phyloP scores from a whole-genome alignment of 345 rosid species.

The Linum lewisii region DNA sequence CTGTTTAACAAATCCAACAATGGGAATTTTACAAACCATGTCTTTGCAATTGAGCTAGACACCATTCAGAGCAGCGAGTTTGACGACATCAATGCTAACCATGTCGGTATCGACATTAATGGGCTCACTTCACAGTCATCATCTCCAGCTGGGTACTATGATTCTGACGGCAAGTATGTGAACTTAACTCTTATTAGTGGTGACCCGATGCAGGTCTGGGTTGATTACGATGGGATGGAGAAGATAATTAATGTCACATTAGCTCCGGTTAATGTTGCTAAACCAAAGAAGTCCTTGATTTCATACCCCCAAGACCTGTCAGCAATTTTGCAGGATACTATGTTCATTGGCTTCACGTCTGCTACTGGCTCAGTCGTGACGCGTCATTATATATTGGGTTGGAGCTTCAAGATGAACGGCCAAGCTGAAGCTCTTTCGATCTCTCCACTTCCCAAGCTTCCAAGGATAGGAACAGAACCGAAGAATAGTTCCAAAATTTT shows the following conservation, averaged over 20 bases:
- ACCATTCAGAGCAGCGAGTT: constrained; percentile 29
- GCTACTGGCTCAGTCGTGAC: constrained; percentile 34
- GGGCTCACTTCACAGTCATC: constrained; percentile 26
- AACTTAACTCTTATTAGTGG: constrained; percentile 24
- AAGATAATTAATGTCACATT: constrained; percentile 34
- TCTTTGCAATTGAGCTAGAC: constrained; percentile 56
- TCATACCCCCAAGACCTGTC: constrained; percentile 41
- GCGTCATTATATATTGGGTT: constrained; percentile 51
- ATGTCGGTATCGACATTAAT: constrained; percentile 51
- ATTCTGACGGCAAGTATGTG: constrained; percentile 3
- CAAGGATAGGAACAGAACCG: too few relatives aligned
- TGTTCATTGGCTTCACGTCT: constrained; percentile 69
- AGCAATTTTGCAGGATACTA: constrained; percentile 15
- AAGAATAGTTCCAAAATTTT: too few relatives aligned
- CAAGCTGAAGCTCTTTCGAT: constrained; percentile 17
- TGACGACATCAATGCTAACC: constrained; percentile 35
- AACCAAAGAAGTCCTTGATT: constrained; percentile 39
- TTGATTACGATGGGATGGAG: constrained; percentile 33
- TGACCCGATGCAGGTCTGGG: constrained; percentile 38
- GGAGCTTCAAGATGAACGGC: constrained; percentile 50
- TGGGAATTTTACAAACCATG: constrained; percentile 33
- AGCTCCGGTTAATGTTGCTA: constrained; percentile 27
- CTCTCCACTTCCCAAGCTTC: too few relatives aligned
- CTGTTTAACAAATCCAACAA: constrained; percentile 29
- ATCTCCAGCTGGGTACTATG: constrained; percentile 34